phyloP scores from a whole-genome alignment of 768 basidiomycete species.

The Filobasidium wieringae region DNA sequence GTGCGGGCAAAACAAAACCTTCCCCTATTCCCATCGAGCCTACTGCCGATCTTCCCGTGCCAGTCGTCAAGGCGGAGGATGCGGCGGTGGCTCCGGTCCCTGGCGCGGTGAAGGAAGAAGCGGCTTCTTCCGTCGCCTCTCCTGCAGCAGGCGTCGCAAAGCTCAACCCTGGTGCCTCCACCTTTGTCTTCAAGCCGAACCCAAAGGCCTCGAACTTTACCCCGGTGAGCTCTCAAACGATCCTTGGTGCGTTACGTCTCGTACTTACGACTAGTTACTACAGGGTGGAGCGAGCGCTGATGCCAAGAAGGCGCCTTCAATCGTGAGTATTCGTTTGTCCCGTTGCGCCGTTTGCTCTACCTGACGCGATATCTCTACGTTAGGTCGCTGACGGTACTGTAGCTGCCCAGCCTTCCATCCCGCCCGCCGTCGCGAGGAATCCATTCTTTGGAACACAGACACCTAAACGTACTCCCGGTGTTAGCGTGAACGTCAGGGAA shows the following conservation, averaged over 20 bases:
- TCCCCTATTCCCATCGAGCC: slow-evolving; percentile 18
- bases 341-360: neutral
- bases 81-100: slow-evolving; percentile 21
- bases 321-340: neutral
- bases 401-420: neutral
- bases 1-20: slow-evolving; percentile 29
- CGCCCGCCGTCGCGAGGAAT: slow-evolving; percentile 33
- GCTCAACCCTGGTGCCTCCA: slow-evolving; percentile 72
- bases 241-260: neutral
- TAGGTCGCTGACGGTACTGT: neutral
- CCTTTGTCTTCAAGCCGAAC: slow-evolving; percentile 71
- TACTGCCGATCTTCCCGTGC: slow-evolving; percentile 15
- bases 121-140: slow-evolving; percentile 47
- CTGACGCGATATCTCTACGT: neutral
- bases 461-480: slow-evolving; percentile 54
- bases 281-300: neutral
- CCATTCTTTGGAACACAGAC: slow-evolving; percentile 78
- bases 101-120: slow-evolving; percentile 32
- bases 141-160: slow-evolving; percentile 38
- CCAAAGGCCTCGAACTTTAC: slow-evolving; percentile 65
- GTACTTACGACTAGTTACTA: neutral
- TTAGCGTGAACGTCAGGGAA: slow-evolving; percentile 85
- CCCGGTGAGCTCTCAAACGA: slow-evolving; percentile 42
- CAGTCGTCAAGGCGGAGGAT: slow-evolving; percentile 24
- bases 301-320: neutral